Conservation (phyloP, 805 yeast species). For the Candida golubevii region DNA sequence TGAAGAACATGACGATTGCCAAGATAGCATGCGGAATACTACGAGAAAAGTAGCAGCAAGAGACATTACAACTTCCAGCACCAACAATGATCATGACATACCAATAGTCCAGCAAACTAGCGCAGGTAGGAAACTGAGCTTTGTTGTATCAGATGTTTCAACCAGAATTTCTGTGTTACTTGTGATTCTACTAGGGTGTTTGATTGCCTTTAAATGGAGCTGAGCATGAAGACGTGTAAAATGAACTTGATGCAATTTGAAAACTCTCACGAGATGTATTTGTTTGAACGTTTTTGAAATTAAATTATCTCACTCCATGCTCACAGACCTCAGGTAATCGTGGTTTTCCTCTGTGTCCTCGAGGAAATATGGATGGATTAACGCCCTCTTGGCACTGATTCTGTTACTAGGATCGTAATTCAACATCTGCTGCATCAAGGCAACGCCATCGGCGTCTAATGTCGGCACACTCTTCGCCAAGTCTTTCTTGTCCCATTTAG, state of each 20-base stretch:
- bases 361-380: slow-evolving; percentile 80
- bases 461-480: slow-evolving; percentile 70
- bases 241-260: slow-evolving; percentile 5
- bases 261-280: background rate
- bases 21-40: background rate
- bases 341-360: slow-evolving; percentile 38
- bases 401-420: slow-evolving; percentile 91
- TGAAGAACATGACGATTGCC: background rate
- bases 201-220: slow-evolving; percentile 2
- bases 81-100: background rate
- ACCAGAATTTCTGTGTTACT: background rate
- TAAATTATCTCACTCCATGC: slow-evolving; percentile 28
- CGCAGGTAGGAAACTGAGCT: background rate
- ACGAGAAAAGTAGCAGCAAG: too few species aligned
- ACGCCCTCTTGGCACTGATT: slow-evolving; percentile 91
- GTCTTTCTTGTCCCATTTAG: slow-evolving; percentile 78
- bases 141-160: background rate
- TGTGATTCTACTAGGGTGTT: slow-evolving; percentile 6
- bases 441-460: slow-evolving; percentile 79
- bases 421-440: slow-evolving; percentile 71
- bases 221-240: slow-evolving; percentile 1
- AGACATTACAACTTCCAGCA: background rate
- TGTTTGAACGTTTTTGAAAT: background rate
- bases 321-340: slow-evolving; percentile 36
- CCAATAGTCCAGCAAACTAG: background rate